Evolutionary conservation across 2,329 filamentous ascomycete genomes (phyloP).

Genomic region (Pleomassaria siparia): DNA sequence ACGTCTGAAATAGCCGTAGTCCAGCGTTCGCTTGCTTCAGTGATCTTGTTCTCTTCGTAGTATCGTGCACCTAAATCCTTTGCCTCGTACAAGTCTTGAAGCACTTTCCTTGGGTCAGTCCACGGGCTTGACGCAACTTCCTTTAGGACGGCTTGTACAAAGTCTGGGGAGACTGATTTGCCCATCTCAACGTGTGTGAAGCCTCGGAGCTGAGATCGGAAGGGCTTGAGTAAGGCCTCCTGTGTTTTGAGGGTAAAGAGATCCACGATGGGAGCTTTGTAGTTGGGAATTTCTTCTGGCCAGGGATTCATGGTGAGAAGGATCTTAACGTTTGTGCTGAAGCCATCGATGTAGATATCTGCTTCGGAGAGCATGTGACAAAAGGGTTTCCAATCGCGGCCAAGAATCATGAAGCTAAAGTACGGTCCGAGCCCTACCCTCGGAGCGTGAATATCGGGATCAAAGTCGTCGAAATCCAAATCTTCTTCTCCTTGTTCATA

Average conservation of each 20-base stretch:
- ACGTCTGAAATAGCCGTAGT: constrained; percentile 15
- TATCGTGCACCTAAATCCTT: constrained; percentile 15
- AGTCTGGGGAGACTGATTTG: constrained; percentile 5
- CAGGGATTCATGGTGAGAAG: constrained; percentile 12
- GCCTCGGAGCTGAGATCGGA: constrained; percentile 14
- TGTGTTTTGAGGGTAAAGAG: constrained; percentile 22
- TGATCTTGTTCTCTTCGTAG: constrained; percentile 4
- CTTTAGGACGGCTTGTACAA: constrained; percentile 11
- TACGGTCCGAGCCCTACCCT: background rate
- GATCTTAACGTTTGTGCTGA: constrained; percentile 5
- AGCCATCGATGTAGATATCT: constrained; percentile 2
- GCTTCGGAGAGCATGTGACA: constrained; percentile 5
- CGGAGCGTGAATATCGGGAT: background rate
- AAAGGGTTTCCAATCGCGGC: constrained; percentile 8
- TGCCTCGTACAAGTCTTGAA: constrained; percentile 8
- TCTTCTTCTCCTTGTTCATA: background rate
- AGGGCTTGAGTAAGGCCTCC: constrained; percentile 15
- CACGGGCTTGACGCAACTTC: constrained; percentile 12
- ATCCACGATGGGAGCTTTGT: constrained; percentile 5
- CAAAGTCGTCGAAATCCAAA: background rate
- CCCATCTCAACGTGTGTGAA: constrained; percentile 11
- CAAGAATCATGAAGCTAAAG: constrained; percentile 12
- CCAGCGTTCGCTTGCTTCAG: constrained; percentile 12
- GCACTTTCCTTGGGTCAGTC: constrained; percentile 10
- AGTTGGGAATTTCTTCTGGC: background rate